These are phyloP conservation scores for Oehlia diaphana DNA, from an alignment of 192 early-diverging fungal genomes.

Conservation along the genomic window DNA sequence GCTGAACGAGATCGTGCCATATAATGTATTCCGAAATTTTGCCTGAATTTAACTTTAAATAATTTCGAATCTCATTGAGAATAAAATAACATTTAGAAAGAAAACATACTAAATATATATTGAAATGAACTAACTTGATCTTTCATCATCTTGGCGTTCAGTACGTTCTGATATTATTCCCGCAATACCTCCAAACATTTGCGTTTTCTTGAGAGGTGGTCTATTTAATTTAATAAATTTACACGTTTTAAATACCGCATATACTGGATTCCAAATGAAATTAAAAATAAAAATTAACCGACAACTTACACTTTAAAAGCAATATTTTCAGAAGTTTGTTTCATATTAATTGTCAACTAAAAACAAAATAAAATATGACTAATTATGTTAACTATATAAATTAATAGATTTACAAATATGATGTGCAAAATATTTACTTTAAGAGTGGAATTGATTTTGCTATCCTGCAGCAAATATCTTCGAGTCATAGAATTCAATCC, in stretches of 20 bases:
- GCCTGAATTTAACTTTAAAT: constrained; percentile 10
- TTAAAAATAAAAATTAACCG: background rate
- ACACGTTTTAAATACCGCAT: background rate
- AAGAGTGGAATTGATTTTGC: constrained; percentile 77
- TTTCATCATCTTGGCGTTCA: constrained; percentile 23
- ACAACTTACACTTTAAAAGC: constrained; percentile 36
- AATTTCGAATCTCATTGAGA: background rate
- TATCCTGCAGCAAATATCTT: constrained; percentile 65
- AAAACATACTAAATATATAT: background rate
- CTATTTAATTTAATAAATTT: constrained; percentile 24
- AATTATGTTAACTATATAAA: background rate
- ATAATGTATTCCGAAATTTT: constrained; percentile 11
- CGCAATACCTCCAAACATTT: constrained; percentile 34
- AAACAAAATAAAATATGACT: background rate
- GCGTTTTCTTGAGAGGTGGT: constrained; percentile 38
- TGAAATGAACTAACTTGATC: constrained; percentile 13
- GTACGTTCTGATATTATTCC: constrained; percentile 29
- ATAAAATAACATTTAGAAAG: background rate
- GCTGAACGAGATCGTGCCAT: constrained; percentile 5
- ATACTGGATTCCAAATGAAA: background rate
- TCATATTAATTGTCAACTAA: constrained; percentile 41
- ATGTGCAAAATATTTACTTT: constrained; percentile 52
- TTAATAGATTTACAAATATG: background rate
- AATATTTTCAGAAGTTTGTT: constrained; percentile 34
- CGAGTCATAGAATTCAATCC: constrained; percentile 49